Conservation (phyloP, 441 rosid species). For the Flueggea neowawraea region DNA sequence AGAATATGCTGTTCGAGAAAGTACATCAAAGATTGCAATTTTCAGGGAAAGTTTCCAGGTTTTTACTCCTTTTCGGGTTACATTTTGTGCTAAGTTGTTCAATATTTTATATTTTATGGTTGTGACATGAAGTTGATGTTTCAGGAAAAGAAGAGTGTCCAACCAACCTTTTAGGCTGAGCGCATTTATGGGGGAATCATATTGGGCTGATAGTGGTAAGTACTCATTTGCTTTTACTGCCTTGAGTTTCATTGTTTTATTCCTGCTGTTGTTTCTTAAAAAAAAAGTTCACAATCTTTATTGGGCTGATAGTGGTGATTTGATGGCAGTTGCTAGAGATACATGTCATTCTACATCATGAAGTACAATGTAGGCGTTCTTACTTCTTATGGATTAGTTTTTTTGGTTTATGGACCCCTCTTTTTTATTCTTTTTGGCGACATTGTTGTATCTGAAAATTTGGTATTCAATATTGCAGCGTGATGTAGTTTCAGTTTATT, state of each 20-base stretch:
- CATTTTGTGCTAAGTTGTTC: not conserved
- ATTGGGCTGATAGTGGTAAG: too few species aligned
- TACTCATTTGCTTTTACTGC: too few species aligned
- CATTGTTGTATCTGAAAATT: constrained; percentile 13
- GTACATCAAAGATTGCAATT: constrained; percentile 86
- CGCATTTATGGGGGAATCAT: constrained; percentile 86
- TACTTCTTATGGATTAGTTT: constrained; percentile 2
- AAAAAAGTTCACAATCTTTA: constrained; percentile 60
- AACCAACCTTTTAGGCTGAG: constrained; percentile 96
- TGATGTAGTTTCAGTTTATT: constrained; percentile 73
- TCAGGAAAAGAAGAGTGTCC: constrained; percentile 89
- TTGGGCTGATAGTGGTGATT: constrained; percentile 99
- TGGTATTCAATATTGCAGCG: constrained; percentile 52
- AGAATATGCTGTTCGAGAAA: constrained; percentile 97
- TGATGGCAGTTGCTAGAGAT: constrained; percentile 96
- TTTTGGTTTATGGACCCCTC: not conserved
- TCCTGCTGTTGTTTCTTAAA: too few species aligned
- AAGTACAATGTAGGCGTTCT: constrained; percentile 86
- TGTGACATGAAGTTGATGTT: constrained; percentile 20
- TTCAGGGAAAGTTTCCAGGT: constrained; percentile 99
- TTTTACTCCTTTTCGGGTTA: constrained; percentile 14
- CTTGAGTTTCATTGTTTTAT: too few species aligned
- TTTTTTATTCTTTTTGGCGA: not conserved
- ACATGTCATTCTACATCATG: constrained; percentile 94
- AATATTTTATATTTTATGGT: not conserved